phyloP scores from a whole-genome alignment of 495 filamentous ascomycete species.

The Tuber magnatum region DNA sequence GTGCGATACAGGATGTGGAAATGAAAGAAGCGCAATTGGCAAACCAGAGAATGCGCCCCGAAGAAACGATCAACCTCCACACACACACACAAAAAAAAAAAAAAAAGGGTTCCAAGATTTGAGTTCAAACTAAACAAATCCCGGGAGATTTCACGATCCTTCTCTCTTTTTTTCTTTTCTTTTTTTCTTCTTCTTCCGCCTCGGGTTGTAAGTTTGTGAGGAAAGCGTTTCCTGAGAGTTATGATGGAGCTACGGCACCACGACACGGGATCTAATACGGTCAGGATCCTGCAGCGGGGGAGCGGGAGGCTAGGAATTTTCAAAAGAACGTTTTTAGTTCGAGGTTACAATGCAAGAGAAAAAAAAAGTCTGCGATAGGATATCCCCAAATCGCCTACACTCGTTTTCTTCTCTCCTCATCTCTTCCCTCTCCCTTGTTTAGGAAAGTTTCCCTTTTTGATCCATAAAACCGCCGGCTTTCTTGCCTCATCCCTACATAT shows the following conservation, averaged over 20 bases:
- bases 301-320: background rate
- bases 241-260: background rate
- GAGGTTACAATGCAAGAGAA: background rate
- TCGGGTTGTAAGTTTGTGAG: background rate
- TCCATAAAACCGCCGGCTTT: background rate
- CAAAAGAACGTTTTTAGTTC: background rate
- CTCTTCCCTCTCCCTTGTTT: background rate
- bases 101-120: background rate
- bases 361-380: background rate
- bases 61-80: background rate
- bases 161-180: background rate
- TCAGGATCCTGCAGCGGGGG: background rate
- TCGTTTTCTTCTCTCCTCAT: background rate
- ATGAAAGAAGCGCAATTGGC: background rate
- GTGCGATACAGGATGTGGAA: background rate
- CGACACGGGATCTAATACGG: background rate
- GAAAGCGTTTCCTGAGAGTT: background rate
- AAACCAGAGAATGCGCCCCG: background rate
- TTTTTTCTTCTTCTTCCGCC: too few relatives aligned
- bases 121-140: background rate
- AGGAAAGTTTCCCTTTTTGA: background rate
- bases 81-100: background rate
- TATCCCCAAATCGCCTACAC: background rate
- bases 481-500: background rate
- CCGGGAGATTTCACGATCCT: background rate